Evolutionary conservation across 208 protist species (phyloP), one percentile per base, ranked within the genome.

Genomic region (Acanthamoeba lenticulata): DNA sequence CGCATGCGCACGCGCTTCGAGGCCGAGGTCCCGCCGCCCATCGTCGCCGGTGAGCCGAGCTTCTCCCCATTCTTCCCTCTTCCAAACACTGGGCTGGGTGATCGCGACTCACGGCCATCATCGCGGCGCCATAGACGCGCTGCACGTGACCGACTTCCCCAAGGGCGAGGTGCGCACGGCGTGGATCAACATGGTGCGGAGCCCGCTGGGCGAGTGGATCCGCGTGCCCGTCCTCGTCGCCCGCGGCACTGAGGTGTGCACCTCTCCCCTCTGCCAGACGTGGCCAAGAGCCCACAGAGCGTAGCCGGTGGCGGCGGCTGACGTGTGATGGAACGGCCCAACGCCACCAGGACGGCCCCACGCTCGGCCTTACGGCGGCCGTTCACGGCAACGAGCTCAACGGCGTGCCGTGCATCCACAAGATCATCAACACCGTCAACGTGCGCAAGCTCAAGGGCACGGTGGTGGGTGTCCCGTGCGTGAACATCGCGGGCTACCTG

Each of bases 381-480:
- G 65, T 95, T 21, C 94, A 95, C 57, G 94, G 94, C 60, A 95
- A 95, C 47, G 94, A 95, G 44, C 49, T 95, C 79, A 94, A 93
- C 52, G 94, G 94, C 11, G 91, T 95, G 34, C 94, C 94, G 7
- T 45, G 91, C 77, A 95, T 95, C 44, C 94, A 94, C 47, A 24
- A 34, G 32, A 42, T 94, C 34, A 88, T 94, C 83, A 62, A 47
- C 32, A 42, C 40, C 3, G 27, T 89, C 52, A 62, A 89, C 36
- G 79, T 89, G 47, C 38, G 52, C 34, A 89, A 89, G 36, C 36
- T 89, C 32, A 89, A 92, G 60, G 86, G 86, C 3, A 94, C 38
- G 9, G 88, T 95, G 34, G 89, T 95, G 13, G 94, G 52, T 27
- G 90, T 95, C 19, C 88, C 67, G 5, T 55, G 91, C 60, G 90